These are phyloP conservation scores for Marasmius fiardii DNA, from an alignment of 1,284 basidiomycete species.

Conservation along the genomic window DNA sequence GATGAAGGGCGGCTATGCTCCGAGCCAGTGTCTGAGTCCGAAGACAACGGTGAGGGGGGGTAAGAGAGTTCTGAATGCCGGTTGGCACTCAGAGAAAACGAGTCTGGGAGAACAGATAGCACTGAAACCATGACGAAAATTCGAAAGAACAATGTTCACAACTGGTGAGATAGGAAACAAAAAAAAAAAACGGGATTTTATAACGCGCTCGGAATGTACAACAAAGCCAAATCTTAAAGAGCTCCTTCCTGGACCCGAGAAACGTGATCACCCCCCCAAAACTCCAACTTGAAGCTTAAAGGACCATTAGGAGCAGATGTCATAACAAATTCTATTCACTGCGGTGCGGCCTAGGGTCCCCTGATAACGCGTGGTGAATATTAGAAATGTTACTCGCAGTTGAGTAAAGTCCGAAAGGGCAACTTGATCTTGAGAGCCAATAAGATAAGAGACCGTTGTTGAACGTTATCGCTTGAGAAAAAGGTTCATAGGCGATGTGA, in stretches of 20 bases:
- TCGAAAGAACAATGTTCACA: background rate
- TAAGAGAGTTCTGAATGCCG: constrained; percentile 23
- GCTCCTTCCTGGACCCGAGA: background rate
- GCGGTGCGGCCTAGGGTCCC: too few species aligned
- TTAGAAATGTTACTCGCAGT: too few species aligned
- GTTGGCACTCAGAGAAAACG: constrained; percentile 13
- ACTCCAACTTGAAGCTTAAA: background rate
- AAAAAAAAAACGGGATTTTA: constrained; percentile 1
- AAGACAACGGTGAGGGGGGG: constrained; percentile 23
- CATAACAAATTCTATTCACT: background rate
- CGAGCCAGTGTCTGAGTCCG: constrained; percentile 18
- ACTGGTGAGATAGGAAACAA: background rate
- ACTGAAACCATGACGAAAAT: background rate
- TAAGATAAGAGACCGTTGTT: too few species aligned
- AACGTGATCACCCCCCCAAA: background rate
- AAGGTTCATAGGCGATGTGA: too few species aligned
- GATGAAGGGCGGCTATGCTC: constrained; percentile 1
- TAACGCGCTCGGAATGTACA: background rate
- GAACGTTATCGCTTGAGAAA: too few species aligned
- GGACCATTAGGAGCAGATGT: background rate
- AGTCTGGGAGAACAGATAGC: constrained; percentile 7
- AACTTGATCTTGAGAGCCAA: too few species aligned
- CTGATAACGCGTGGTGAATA: too few species aligned
- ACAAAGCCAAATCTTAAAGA: background rate
- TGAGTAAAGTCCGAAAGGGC: too few species aligned